Evolutionary conservation across 2,329 filamentous ascomycete species (phyloP), one percentile per base, ranked within the genome.

Genomic region (Ceratocystis smalleyi): DNA sequence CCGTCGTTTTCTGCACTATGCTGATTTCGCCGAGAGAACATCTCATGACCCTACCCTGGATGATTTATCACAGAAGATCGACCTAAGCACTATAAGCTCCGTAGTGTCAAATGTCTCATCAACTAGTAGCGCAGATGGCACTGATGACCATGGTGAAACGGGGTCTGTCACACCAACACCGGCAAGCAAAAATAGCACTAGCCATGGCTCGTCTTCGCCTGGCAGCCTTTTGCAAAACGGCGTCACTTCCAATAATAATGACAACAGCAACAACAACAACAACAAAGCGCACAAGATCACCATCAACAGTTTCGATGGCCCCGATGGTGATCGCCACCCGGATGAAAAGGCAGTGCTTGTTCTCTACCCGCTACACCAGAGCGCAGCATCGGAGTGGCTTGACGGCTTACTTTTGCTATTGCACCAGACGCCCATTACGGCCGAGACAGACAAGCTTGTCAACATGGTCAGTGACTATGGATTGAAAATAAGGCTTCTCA

Each of bases 381-480:
- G 84, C 68, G 77, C 94, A 59, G 94, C 94, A 8, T 95, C 91
- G 0, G 94, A 99, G 75, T 99, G 94, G 94, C 80, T 99, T 4
- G 94, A 99, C 73, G 94, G 94, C 0, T 77, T 99, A 68, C 80
- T 97, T 65, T 95, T 99, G 91, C 79, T 99, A 64, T 80, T 99
- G 27, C 91, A 95, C 71, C 94, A 99, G 74, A 84, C 91, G 66
- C 94, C 94, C 22, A 96, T 99, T 72, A 99, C 94, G n/a, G 84
- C 91, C 2, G 92, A 97, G 75, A 97, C 94, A 43, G 92, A 87
- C 72, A 95, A 94, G 74, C 77, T 97, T 67, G 86, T 96, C 63
- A 84, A 86, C 64, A 77, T 96, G 70, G 88, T 97, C 66, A 85
- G 85, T 71, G 88, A 95, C 69, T 97, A 96, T 72, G 91, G 94